These are phyloP conservation scores for Geranomyces michiganensis DNA, from an alignment of 192 early-diverging fungal genomes.

Conservation along the genomic window DNA sequence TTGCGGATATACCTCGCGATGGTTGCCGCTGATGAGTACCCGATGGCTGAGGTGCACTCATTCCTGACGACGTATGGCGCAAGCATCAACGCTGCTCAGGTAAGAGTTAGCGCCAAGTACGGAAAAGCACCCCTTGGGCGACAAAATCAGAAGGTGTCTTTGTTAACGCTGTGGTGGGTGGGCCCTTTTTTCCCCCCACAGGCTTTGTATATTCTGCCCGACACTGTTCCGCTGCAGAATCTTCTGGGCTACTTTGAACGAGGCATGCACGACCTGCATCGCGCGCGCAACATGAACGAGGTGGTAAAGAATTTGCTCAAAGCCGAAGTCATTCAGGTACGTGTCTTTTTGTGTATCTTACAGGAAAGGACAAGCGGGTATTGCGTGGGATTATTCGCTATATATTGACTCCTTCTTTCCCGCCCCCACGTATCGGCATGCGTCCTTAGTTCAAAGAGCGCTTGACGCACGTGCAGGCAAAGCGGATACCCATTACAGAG, in stretches of 20 bases:
- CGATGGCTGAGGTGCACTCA: constrained; percentile 59
- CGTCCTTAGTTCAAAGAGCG: constrained; percentile 75
- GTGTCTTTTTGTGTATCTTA: background rate
- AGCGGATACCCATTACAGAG: constrained; percentile 69
- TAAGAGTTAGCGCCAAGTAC: background rate
- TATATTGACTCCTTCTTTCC: background rate
- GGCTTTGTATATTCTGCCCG: constrained; percentile 53
- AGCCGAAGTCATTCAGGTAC: constrained; percentile 67
- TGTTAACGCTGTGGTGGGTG: no score
- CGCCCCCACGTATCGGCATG: no score
- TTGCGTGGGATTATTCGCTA: no score
- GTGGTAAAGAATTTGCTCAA: constrained; percentile 72
- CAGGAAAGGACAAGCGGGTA: background rate
- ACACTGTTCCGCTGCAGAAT: constrained; percentile 48
- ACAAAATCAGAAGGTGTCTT: no score
- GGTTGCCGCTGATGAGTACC: constrained; percentile 41
- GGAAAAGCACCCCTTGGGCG: background rate
- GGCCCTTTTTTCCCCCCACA: constrained; percentile 23
- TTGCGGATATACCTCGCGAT: constrained; percentile 65
- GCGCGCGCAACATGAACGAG: constrained; percentile 61
- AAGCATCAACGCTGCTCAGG: constrained; percentile 62
- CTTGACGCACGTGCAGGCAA: constrained; percentile 58
- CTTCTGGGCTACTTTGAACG: constrained; percentile 56
- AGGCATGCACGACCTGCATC: constrained; percentile 63
- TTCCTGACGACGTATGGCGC: constrained; percentile 69